phyloP scores from a whole-genome alignment of 2,329 filamentous ascomycete genomes.

The Aureobasidium vineae region DNA sequence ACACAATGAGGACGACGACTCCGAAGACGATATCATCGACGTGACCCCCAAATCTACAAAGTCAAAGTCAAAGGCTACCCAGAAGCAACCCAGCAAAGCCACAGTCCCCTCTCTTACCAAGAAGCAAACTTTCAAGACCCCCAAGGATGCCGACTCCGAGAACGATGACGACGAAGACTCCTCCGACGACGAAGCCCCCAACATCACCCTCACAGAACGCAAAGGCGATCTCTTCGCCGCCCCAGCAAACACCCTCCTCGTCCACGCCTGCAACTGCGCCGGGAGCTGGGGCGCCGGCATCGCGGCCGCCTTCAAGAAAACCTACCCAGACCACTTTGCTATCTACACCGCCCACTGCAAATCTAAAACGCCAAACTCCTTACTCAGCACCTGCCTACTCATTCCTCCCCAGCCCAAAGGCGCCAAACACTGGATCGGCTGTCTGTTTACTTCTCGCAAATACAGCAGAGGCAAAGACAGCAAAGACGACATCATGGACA shows the following conservation, averaged over 20 bases:
- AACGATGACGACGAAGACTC: neutral
- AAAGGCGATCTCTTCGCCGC: slow-evolving; percentile 55
- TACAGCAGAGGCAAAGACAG: slow-evolving; percentile 50
- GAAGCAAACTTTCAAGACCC: neutral
- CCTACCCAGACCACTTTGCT: slow-evolving; percentile 53
- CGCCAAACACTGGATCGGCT: slow-evolving; percentile 55
- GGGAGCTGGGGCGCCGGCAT: slow-evolving; percentile 61
- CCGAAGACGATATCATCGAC: neutral
- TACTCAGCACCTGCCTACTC: slow-evolving; percentile 23
- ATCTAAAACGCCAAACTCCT: slow-evolving; percentile 37
- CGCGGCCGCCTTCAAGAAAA: slow-evolving; percentile 50
- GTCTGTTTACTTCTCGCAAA: slow-evolving; percentile 56
- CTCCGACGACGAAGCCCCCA: neutral
- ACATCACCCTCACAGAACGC: slow-evolving; percentile 28
- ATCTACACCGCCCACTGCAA: slow-evolving; percentile 52
- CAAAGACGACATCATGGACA: slow-evolving; percentile 47
- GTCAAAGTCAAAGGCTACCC: neutral
- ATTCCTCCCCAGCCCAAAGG: slow-evolving; percentile 29
- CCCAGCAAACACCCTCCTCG: slow-evolving; percentile 51
- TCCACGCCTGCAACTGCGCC: slow-evolving; percentile 60
- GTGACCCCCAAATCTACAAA: neutral
- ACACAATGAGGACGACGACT: neutral
- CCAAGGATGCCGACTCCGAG: neutral
- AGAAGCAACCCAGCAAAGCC: neutral
- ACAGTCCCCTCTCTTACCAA: neutral